Percentiles rank a stretch among this genome's conserved stretches.
Evolutionary conservation across 148 eudicot genomes (phyloP).

Genomic region (Pharnaceum exiguum): DNA sequence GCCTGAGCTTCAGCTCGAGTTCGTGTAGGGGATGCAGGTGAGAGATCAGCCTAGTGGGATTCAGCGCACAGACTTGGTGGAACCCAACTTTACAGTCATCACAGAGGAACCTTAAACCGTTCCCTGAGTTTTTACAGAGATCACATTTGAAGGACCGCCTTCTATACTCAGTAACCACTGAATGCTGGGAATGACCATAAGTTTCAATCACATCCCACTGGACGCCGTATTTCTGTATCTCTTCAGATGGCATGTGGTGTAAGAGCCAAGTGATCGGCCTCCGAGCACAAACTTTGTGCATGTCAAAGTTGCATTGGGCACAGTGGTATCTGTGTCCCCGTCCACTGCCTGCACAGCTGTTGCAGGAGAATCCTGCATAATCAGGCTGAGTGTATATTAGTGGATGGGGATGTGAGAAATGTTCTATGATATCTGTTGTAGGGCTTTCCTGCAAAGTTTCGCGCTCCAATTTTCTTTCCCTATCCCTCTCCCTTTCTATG

Average conservation of each 20-base stretch:
- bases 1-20: constrained; percentile 25
- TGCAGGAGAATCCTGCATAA: constrained; percentile 1
- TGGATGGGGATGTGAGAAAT: constrained; percentile 19
- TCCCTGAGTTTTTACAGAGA: constrained; percentile 21
- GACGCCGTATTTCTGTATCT: neutral
- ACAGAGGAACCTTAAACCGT: constrained; percentile 23
- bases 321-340: constrained; percentile 10
- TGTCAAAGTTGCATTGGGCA: constrained; percentile 16
- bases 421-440: neutral
- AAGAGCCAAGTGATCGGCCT: constrained; percentile 12
- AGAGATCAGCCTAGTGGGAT: constrained; percentile 23
- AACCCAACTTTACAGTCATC: constrained; percentile 7
- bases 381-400: neutral
- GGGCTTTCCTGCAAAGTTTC: neutral
- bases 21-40: constrained; percentile 27
- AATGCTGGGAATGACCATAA: constrained; percentile 19
- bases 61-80: constrained; percentile 19
- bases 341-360: constrained; percentile 1
- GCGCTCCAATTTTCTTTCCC: constrained; percentile 11
- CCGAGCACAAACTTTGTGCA: constrained; percentile 18
- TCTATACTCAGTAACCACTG: constrained; percentile 15
- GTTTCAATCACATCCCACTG: neutral
- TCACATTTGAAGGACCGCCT: constrained; percentile 11
- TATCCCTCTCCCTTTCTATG: neutral
- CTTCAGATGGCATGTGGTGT: constrained; percentile 15